A percentile compares a stretch with the other conserved stretches of the same genome.
These are phyloP conservation scores for Fraxinus xanthoxyloides DNA, from an alignment of 305 asterid genomes.

Conservation along the genomic window DNA sequence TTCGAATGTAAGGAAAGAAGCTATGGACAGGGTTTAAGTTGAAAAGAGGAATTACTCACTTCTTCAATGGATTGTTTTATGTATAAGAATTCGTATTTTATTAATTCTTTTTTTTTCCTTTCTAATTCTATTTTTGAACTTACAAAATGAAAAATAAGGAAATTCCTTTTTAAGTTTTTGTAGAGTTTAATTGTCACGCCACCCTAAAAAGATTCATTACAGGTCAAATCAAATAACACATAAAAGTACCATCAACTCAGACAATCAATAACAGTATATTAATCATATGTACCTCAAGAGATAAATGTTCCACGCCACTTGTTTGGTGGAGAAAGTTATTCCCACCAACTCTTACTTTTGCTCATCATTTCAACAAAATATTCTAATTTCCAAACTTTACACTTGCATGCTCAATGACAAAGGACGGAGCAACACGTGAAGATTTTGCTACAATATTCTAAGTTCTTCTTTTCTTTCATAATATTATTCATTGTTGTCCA, in stretches of 20 bases:
- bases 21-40: neutral
- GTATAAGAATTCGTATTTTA: neutral
- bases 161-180: neutral
- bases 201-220: neutral
- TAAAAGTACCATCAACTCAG: neutral
- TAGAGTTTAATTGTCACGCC: neutral
- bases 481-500: neutral
- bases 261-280: neutral
- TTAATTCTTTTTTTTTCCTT: neutral
- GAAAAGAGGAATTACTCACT: neutral
- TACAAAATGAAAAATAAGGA: neutral
- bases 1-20: neutral
- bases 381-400: neutral
- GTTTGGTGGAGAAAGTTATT: slow-evolving; percentile 3
- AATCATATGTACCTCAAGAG: neutral
- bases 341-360: neutral
- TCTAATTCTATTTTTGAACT: neutral
- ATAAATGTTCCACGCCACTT: neutral
- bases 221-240: neutral
- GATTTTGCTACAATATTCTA: neutral
- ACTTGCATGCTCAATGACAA: neutral
- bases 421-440: neutral
- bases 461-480: neutral
- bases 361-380: neutral
- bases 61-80: neutral